Conservation (phyloP, 2,329 filamentous ascomycete genomes). For the Xylaria sp. region DNA sequence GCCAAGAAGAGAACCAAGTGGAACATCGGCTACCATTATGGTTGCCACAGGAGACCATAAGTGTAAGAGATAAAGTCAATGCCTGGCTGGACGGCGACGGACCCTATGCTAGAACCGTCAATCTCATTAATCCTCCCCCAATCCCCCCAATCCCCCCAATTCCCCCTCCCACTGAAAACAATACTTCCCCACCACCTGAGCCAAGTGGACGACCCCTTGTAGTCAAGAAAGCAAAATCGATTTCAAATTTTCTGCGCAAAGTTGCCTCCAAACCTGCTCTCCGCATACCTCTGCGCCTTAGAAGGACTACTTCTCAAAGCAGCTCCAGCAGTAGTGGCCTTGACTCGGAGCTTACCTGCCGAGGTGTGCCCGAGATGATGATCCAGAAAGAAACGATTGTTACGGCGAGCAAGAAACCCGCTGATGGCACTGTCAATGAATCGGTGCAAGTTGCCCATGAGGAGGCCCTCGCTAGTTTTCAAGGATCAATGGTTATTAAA, state of each 20-base stretch:
- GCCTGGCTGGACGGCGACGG: constrained; percentile 14
- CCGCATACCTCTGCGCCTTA: constrained; percentile 1
- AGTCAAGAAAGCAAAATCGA: constrained; percentile 28
- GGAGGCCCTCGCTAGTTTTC: constrained; percentile 19
- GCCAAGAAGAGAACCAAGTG: constrained; percentile 14
- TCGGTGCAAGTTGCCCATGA: neutral
- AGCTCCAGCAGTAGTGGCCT: constrained; percentile 33
- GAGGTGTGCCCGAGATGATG: constrained; percentile 38
- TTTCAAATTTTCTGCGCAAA: constrained; percentile 24
- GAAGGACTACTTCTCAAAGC: neutral
- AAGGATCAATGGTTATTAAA: constrained; percentile 16
- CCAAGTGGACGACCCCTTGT: constrained; percentile 23
- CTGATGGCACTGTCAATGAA: constrained; percentile 1
- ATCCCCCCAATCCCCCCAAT: neutral
- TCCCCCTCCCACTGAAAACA: constrained; percentile 7
- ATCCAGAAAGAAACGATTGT: constrained; percentile 20
- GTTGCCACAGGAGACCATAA: constrained; percentile 22
- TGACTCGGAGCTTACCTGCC: constrained; percentile 43
- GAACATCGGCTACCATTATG: constrained; percentile 9
- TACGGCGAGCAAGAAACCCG: constrained; percentile 1
- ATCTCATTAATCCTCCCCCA: neutral
- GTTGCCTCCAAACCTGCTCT: constrained; percentile 19
- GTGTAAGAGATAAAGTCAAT: constrained; percentile 17
- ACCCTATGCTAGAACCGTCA: neutral
- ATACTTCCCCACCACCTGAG: neutral